A percentile compares a stretch with the other conserved stretches of the same genome.
These are phyloP conservation scores for Nyctanthes arbortristis DNA, from an alignment of 257 asterid species.

Conservation along the genomic window DNA sequence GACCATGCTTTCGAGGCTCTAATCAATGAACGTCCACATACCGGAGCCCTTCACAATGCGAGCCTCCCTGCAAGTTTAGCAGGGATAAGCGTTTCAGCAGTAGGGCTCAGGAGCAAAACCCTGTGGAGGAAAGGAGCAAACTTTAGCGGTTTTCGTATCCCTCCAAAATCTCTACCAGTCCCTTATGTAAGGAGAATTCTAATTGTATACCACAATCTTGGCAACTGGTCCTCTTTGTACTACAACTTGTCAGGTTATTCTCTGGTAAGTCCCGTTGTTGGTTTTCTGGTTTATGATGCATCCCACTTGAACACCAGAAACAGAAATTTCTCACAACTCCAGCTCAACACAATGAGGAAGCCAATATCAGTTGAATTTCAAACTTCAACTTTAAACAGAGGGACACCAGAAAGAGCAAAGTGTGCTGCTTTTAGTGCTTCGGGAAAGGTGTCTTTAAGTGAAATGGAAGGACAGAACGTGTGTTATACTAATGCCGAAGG, in stretches of 20 bases:
- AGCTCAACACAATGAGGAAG: slow-evolving; percentile 56
- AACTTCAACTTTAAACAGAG: neutral
- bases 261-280: slow-evolving; percentile 56
- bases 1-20: slow-evolving; percentile 54
- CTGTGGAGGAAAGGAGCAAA: slow-evolving; percentile 66
- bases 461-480: slow-evolving; percentile 29
- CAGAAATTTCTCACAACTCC: slow-evolving; percentile 36
- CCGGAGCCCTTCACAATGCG: slow-evolving; percentile 60
- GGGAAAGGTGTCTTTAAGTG: slow-evolving; percentile 45
- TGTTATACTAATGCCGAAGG: slow-evolving; percentile 59
- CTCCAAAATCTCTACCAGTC: slow-evolving; percentile 57
- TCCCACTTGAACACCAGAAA: slow-evolving; percentile 35
- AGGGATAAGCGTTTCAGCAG: slow-evolving; percentile 58
- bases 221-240: slow-evolving; percentile 67
- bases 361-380: slow-evolving; percentile 50
- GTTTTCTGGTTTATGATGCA: slow-evolving; percentile 66
- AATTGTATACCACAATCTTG: slow-evolving; percentile 67
- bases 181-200: slow-evolving; percentile 65
- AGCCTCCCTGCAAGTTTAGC: slow-evolving; percentile 61
- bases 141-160: slow-evolving; percentile 57
- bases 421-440: slow-evolving; percentile 58
- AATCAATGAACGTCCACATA: slow-evolving; percentile 50
- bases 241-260: slow-evolving; percentile 61
- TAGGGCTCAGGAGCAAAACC: slow-evolving; percentile 68
- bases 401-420: slow-evolving; percentile 19